Evolutionary conservation across 1,284 basidiomycete species (phyloP), one percentile per base, ranked within the genome.

Genomic region (Trichosporon asahii): DNA sequence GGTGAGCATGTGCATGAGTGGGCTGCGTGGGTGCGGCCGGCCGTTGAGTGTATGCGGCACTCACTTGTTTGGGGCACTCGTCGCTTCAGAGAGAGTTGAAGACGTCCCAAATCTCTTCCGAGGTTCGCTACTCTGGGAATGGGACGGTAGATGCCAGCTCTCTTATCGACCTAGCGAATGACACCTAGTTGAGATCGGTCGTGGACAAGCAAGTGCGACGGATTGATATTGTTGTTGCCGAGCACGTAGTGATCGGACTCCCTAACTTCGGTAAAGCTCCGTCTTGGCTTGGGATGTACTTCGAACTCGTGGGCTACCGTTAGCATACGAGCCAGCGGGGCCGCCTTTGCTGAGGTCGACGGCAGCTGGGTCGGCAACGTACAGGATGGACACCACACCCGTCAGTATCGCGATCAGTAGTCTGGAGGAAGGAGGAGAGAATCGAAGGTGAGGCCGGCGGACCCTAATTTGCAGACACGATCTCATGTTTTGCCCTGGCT

Each of bases 351-450:
- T 11, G 18, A 2, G 2, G 14, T 37, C 14, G 23, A 35, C 3
- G 23, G 35, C 33, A 8, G 12, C 35, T n/a, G n/a, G 1, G 35
- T 14, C 12, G 63, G 35, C 7, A 31, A 61, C 57, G 27, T 61
- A 61, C 57, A 18, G 27, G 27, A 23, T 18, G 57, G 18, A 31
- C 57, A n/a, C 14, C 57, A n/a, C 27, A 33, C 6, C 29, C 15
- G 57, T 61, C 57, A 61, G 27, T 31, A 61, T 31, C 27, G 57
- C 14, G 15, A 61, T 61, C 57, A 61, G 57, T 61, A 61, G 25
- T 33, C 29, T 61, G 14, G 57, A 61, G 57, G 57, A 61, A 61
- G 57, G 55, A 21, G 55, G 57, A 61, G 57, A 61, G 57, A 61
- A 61, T 61, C 57, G 29, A 61, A 61, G 49, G 57, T 61, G 27